A percentile compares a stretch with the other conserved stretches of the same genome.
Evolutionary conservation across 1,284 basidiomycete species (phyloP).

Genomic region (Tremellales sp.): DNA sequence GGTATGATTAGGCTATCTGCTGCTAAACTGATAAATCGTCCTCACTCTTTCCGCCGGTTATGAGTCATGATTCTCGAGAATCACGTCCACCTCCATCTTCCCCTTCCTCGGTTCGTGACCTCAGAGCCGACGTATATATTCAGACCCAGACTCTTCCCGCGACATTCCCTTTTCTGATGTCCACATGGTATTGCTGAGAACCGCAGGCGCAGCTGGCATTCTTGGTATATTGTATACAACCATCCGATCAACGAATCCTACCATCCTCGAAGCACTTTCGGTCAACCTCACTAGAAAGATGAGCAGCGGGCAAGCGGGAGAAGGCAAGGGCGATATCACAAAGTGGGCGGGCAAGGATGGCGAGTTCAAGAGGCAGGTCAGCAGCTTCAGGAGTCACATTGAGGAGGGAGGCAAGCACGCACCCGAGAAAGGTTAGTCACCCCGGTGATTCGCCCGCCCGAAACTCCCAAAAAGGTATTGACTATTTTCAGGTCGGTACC

Average conservation of each 20-base stretch:
- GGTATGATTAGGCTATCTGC: background rate
- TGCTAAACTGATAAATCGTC: background rate
- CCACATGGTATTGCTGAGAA: conserved; percentile 2
- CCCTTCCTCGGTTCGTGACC: background rate
- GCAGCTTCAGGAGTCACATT: conserved; percentile 71
- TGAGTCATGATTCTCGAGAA: background rate
- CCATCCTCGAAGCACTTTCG: background rate
- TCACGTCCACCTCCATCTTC: no score
- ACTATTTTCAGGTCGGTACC: conserved; percentile 66
- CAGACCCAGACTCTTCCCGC: conserved; percentile 41
- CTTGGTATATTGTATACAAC: background rate
- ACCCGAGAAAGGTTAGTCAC: conserved; percentile 68
- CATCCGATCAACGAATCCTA: background rate
- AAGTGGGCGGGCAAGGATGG: conserved; percentile 69
- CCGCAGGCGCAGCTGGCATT: background rate
- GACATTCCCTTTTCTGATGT: conserved; percentile 42
- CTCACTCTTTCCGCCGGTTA: background rate
- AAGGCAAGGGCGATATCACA: conserved; percentile 52
- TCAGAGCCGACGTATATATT: background rate
- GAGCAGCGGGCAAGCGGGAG: background rate
- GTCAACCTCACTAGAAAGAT: background rate
- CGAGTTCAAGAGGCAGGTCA: conserved; percentile 69
- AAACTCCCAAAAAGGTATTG: no score
- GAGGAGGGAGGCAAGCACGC: conserved; percentile 67
- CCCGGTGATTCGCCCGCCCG: background rate